These are phyloP conservation scores for Cryptosporidium canis DNA, from an alignment of 169 alveolate genomes.

Conservation along the genomic window DNA sequence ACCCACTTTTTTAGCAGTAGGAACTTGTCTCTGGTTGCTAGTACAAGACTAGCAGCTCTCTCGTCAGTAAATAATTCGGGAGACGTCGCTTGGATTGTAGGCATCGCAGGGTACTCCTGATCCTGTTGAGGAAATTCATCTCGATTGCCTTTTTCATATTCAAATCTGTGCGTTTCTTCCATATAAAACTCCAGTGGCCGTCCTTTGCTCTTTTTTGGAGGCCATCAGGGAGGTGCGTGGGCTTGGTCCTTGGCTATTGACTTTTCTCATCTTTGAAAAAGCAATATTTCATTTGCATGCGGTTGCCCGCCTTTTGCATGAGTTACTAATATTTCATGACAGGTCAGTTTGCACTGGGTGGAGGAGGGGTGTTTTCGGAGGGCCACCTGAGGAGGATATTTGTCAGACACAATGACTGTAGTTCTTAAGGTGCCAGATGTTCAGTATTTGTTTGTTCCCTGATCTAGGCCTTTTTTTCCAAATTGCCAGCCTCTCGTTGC, in stretches of 20 bases:
- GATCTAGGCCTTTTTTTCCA: too few relatives aligned
- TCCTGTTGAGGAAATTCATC: conserved; percentile 7
- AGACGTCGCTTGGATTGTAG: not conserved
- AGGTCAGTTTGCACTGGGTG: too few relatives aligned
- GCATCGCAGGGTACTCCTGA: not conserved
- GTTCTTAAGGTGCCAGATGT: too few relatives aligned
- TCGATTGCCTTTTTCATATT: not conserved
- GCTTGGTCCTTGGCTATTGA: not conserved
- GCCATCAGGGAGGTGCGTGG: not conserved
- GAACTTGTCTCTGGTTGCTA: not conserved
- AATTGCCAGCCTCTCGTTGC: too few relatives aligned
- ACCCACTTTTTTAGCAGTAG: conserved; percentile 11
- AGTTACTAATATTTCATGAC: too few relatives aligned
- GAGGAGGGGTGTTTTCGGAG: too few relatives aligned
- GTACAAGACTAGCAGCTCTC: not conserved
- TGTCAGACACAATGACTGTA: too few relatives aligned
- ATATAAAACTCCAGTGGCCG: not conserved
- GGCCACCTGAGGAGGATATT: too few relatives aligned
- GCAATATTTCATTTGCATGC: not conserved
- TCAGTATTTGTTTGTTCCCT: too few relatives aligned
- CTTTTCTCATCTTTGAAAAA: conserved; percentile 22
- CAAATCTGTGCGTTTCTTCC: not conserved
- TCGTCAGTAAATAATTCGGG: not conserved
- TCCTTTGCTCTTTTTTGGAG: not conserved
- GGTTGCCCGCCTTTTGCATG: not conserved